A percentile compares a stretch with the other conserved stretches of the same genome.
These are phyloP conservation scores for Pichia sp. DNA, from an alignment of 1,139 yeast species.

Conservation along the genomic window DNA sequence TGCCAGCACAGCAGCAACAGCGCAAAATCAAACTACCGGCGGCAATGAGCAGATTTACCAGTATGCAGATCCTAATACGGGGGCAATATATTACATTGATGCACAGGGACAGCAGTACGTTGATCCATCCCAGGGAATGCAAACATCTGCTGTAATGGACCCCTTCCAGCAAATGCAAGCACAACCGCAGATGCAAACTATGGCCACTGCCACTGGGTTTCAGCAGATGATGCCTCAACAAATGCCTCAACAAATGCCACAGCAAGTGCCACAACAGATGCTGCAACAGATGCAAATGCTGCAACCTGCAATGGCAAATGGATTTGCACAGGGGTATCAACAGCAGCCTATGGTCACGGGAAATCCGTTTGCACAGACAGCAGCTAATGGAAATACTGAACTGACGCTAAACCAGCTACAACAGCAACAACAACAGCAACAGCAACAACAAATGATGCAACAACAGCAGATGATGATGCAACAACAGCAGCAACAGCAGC, in stretches of 20 bases:
- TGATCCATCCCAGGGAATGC: constrained; percentile 49
- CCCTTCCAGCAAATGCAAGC: constrained; percentile 25
- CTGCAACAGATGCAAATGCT: background rate
- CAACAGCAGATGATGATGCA: constrained; percentile 20
- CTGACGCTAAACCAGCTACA: constrained; percentile 25
- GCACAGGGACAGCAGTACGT: constrained; percentile 51
- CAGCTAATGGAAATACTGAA: constrained; percentile 2
- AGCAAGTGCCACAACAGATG: constrained; percentile 25
- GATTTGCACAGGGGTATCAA: background rate
- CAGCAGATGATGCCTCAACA: constrained; percentile 26
- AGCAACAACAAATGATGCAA: constrained; percentile 14
- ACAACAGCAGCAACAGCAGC: constrained; percentile 14
- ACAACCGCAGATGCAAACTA: constrained; percentile 29
- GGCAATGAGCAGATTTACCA: constrained; percentile 36
- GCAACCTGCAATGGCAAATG: background rate
- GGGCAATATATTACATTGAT: constrained; percentile 53
- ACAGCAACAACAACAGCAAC: constrained; percentile 10
- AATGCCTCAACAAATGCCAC: constrained; percentile 23
- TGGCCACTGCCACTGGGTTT: constrained; percentile 1
- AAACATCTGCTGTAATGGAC: constrained; percentile 39
- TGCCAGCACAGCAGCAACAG: constrained; percentile 25
- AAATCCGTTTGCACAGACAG: background rate
- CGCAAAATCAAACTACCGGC: constrained; percentile 16
- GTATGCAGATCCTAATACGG: constrained; percentile 57
- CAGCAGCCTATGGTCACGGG: background rate